These are phyloP conservation scores for Agroathelia rolfsii DNA, from an alignment of 1,284 basidiomycete genomes.

Conservation along the genomic window DNA sequence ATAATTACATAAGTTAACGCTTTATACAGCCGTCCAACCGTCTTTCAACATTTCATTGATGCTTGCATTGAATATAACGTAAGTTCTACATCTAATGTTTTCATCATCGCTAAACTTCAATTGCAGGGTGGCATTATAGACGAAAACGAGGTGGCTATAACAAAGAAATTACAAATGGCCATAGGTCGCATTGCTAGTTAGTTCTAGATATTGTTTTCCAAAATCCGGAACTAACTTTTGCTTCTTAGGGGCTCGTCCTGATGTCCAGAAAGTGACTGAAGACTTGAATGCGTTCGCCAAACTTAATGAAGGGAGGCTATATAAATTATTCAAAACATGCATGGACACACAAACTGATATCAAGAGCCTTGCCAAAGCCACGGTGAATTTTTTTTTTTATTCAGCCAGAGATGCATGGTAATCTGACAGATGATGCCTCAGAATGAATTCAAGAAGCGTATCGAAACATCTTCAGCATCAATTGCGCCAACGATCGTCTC, in stretches of 20 bases:
- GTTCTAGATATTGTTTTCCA: slow-evolving; percentile 14
- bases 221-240: slow-evolving; percentile 4
- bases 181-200: slow-evolving; percentile 55
- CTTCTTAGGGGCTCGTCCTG: slow-evolving; percentile 45
- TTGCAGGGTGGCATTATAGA: slow-evolving; percentile 79
- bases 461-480: slow-evolving; percentile 60
- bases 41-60: slow-evolving; percentile 58
- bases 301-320: slow-evolving; percentile 77
- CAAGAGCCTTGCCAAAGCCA: slow-evolving; percentile 71
- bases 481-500: slow-evolving; percentile 61
- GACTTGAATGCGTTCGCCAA: slow-evolving; percentile 83
- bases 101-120: slow-evolving; percentile 1
- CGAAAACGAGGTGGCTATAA: slow-evolving; percentile 57
- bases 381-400: slow-evolving; percentile 32
- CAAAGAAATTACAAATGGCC: slow-evolving; percentile 40
- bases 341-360: slow-evolving; percentile 81
- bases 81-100: slow-evolving; percentile 24
- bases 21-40: slow-evolving; percentile 56
- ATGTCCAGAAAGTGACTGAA: slow-evolving; percentile 64
- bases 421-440: slow-evolving; percentile 18
- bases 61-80: slow-evolving; percentile 77
- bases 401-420: not conserved
- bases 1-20: no score
- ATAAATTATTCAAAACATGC: slow-evolving; percentile 74
- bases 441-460: slow-evolving; percentile 68